These are phyloP conservation scores for Syncephalastrum sp. DNA, from an alignment of 371 early-diverging fungal genomes.

Conservation along the genomic window DNA sequence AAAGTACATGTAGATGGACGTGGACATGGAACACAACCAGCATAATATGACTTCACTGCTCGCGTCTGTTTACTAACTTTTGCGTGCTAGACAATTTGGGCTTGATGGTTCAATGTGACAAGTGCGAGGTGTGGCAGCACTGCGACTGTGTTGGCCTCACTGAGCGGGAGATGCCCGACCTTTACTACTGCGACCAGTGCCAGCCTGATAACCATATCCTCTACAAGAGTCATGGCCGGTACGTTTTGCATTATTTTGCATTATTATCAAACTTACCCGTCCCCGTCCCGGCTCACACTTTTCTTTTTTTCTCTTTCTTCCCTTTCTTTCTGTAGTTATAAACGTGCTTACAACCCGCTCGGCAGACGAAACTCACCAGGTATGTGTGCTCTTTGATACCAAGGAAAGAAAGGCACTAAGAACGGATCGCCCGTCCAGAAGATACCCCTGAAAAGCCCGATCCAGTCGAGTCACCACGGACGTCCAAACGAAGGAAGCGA, in stretches of 20 bases:
- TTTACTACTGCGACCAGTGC: conserved; percentile 89
- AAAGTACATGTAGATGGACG: too few relatives aligned
- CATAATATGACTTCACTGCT: too few relatives aligned
- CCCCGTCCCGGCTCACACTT: background rate
- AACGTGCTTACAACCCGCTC: conserved; percentile 26
- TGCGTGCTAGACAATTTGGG: conserved; percentile 62
- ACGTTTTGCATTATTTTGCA: conserved; percentile 4
- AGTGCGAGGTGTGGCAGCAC: conserved; percentile 91
- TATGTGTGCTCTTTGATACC: too few relatives aligned
- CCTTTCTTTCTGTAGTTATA: conserved; percentile 9
- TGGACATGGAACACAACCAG: too few relatives aligned
- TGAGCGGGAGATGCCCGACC: conserved; percentile 72
- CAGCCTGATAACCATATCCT: conserved; percentile 72
- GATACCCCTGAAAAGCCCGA: conserved; percentile 7
- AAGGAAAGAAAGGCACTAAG: too few relatives aligned
- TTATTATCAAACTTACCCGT: too few relatives aligned
- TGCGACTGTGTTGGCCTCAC: conserved; percentile 77
- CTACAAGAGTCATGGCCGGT: conserved; percentile 33
- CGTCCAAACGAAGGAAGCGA: conserved; percentile 33
- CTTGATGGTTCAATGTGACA: conserved; percentile 88
- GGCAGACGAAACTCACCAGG: conserved; percentile 5
- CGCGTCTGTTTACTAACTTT: too few relatives aligned
- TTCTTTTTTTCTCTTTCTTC: conserved; percentile 1
- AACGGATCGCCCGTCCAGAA: background rate
- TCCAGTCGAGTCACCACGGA: conserved; percentile 10